Evolutionary conservation across 225 moss, liverwort and hornwort species (phyloP).

Genomic region (Neckera pumila): DNA sequence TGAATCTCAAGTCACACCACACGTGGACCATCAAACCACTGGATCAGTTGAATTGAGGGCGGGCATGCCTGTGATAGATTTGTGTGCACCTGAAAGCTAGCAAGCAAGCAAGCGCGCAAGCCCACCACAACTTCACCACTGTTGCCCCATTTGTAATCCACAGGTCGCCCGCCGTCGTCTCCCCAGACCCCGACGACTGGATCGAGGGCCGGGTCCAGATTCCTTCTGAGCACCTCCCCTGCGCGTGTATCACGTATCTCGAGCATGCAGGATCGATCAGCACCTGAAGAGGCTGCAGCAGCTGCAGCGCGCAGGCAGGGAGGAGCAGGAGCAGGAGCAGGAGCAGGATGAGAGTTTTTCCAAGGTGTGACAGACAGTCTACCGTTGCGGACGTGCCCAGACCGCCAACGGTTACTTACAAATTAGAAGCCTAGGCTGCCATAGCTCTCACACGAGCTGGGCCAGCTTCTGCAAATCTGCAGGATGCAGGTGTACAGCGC

Average conservation of each 20-base stretch:
- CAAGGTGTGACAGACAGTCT: neutral
- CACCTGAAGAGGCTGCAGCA: neutral
- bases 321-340: neutral
- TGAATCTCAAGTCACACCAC: neutral
- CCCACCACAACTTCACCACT: neutral
- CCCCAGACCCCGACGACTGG: neutral
- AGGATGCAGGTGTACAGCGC: neutral
- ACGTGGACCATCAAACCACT: slow-evolving; percentile 3
- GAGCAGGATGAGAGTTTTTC: neutral
- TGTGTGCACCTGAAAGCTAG: neutral
- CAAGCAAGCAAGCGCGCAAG: no score
- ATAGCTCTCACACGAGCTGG: neutral
- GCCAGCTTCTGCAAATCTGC: neutral
- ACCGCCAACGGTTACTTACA: slow-evolving; percentile 2
- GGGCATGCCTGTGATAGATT: neutral
- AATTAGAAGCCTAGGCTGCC: neutral
- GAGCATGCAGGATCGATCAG: neutral
- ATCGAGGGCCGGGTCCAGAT: neutral
- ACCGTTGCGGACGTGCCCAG: neutral
- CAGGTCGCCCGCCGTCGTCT: neutral
- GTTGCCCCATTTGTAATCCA: neutral
- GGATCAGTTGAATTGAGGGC: neutral
- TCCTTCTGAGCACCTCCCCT: neutral
- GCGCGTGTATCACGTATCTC: neutral
- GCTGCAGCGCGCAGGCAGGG: no score